Evolutionary conservation across 2,329 filamentous ascomycete species (phyloP), one percentile per base, ranked within the genome.

Genomic region (Cadophora sp.): DNA sequence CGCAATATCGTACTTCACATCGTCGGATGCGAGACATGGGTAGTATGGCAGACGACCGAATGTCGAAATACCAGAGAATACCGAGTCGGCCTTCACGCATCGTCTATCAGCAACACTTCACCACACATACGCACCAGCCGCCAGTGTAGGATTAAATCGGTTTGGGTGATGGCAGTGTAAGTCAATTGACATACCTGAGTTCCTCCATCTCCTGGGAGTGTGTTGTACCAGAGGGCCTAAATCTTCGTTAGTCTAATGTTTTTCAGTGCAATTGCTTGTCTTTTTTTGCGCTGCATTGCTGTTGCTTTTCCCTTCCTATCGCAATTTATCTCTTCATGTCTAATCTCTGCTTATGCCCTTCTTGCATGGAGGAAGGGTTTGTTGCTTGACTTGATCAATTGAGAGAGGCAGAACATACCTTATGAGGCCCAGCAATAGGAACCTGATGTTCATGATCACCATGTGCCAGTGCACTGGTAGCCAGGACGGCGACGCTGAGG

Each of bases 61-160:
- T 8, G 93, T 97, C 0, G 91, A 92, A 76, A 97, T 96, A 31
- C 93, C 93, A 1, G 92, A 95, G 81, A 96, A 97, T 67, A 96
- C 92, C 0, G 92, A 94, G 79, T 97, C 92, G 68, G 92, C 92
- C 91, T 94, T 46, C 43, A 48, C 43, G 22, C 29, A 65, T 31
- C 24, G 53, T 22, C 11, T 48, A 46, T 50, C 31, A 58, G 55
- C 31, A 37, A 24, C 29, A 58, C 7, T 24, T 22, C 19, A 37
- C 1, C 29, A 55, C 26, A n/a, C n/a, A 9, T 22, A 53, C 24
- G 19, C 34, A 27, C 16, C 26, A 31, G 8, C 14, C 51, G 27
- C 55, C 55, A 58, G 29, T 37, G 8, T 22, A 16, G 56, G 19
- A 2, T 48, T 11, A 6, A 59, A 22, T 24, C 4, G 40, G 14